Evolutionary conservation across 139 green algal species (phyloP).

Genomic region (Chlorella vulgaris): DNA sequence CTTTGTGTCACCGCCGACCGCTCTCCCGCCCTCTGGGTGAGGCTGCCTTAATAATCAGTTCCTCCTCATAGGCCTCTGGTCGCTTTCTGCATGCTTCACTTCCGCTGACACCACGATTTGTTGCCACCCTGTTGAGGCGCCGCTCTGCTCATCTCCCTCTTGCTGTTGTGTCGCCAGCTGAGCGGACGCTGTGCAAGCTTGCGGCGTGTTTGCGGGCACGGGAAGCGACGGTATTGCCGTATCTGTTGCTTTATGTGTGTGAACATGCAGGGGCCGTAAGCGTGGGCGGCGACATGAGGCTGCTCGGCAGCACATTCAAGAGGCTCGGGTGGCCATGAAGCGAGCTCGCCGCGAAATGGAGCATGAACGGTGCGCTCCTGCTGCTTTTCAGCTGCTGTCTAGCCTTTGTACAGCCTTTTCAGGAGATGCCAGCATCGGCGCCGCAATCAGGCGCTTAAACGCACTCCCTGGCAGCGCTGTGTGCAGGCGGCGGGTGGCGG

Average conservation of each 20-base stretch:
- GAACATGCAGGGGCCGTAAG: conserved; percentile 28
- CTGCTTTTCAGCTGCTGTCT: neutral
- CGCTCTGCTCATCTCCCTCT: no score
- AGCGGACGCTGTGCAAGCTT: no score
- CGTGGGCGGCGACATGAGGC: neutral
- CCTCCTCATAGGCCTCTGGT: neutral
- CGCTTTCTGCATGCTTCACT: neutral
- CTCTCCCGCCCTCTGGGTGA: neutral
- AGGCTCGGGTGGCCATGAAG: conserved; percentile 28
- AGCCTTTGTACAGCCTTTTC: neutral
- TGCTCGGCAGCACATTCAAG: conserved; percentile 16
- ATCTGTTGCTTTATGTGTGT: no score
- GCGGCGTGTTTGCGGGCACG: no score
- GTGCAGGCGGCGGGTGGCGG: conserved; percentile 2
- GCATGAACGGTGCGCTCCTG: neutral
- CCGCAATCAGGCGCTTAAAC: no score
- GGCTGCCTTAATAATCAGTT: no score
- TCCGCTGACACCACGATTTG: no score
- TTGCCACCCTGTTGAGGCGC: no score
- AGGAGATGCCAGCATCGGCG: no score
- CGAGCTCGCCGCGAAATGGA: conserved; percentile 19
- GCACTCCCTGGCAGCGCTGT: no score
- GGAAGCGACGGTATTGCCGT: no score
- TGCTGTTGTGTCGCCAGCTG: no score
- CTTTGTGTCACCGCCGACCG: neutral